Evolutionary conservation across 768 basidiomycete genomes (phyloP).

Genomic region (Russula virescens): DNA sequence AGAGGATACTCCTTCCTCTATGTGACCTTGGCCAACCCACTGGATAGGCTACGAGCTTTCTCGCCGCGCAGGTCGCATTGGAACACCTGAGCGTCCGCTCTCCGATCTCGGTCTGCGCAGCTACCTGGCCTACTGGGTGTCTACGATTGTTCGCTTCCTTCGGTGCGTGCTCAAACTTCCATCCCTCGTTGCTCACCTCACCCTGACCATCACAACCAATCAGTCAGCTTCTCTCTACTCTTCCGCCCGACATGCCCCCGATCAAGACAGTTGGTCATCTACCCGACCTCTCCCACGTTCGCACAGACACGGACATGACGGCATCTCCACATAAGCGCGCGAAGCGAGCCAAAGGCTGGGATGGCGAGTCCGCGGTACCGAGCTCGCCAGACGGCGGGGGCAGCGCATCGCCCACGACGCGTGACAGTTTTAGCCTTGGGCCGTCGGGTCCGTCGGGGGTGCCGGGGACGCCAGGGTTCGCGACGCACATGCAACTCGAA

Average conservation of each 20-base stretch:
- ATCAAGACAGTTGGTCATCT: conserved; percentile 42
- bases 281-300: conserved; percentile 25
- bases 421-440: conserved; percentile 10
- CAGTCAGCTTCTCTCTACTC: conserved; percentile 54
- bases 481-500: conserved; percentile 30
- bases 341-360: conserved; percentile 53
- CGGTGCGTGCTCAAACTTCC: conserved; percentile 39
- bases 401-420: conserved; percentile 8
- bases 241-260: conserved; percentile 48
- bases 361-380: conserved; percentile 49
- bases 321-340: conserved; percentile 12
- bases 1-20: conserved; percentile 27
- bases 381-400: conserved; percentile 30
- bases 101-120: conserved; percentile 89
- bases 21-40: not conserved
- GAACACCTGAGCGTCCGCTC: conserved; percentile 91
- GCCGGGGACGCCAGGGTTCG: conserved; percentile 36
- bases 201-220: not conserved
- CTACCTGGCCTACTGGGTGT: conserved; percentile 86
- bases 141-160: conserved; percentile 79
- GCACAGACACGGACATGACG: not conserved
- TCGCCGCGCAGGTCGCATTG: conserved; percentile 67
- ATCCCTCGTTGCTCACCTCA: not conserved
- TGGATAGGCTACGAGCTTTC: conserved; percentile 86
- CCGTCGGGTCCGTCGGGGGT: conserved; percentile 38